Evolutionary conservation across 345 rosid species (phyloP), one percentile per base, ranked within the genome.

Genomic region (Camelina hispida): DNA sequence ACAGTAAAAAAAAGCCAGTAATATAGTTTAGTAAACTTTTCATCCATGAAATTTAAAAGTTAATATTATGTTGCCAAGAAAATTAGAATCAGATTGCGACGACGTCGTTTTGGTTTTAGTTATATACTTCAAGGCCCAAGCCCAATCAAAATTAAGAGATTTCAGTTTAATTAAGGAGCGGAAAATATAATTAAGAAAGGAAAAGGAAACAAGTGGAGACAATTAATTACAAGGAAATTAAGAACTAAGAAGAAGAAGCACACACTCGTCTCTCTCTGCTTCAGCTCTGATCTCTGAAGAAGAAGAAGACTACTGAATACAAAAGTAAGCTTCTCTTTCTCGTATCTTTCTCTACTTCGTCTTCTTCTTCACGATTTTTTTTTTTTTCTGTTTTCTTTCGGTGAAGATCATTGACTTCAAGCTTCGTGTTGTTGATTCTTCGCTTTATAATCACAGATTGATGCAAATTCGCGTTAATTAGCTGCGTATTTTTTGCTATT

Each of bases 271-370:
- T 12, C 12, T 54, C 62, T 35, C 18, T 23, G 28, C 28, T 57
- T 57, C 23, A 43, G 55, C 77, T 73, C 47, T 40, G 71, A 73
- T 73, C 71, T 52, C 46, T 1, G 64, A 64, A 44, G 62, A 48
- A 68, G 63, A 69, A 69, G 63, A 69, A 42, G 60, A 35, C 4
- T 10, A 28, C 35, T 30, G 9, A 1, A 4, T 35, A 10, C 65
- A 8, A 25, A 23, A 16, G 75, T 76, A 55, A 62, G 11, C 68
- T 60, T 68, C 46, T 68, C 16, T 14, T 17, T 34, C 34, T 52
- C 72, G 44, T 48, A 20, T 35, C 66, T 44, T 16, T 13, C 47
- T 9, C 62, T 9, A 48, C 46, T 1, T 34, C 38, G 2, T 9
- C 42, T 47, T 38, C 37, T 1, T 67, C 47, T 40, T 59, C 63